These are phyloP conservation scores for Parathielavia hyrcaniae DNA, from an alignment of 495 filamentous ascomycete species.

Conservation along the genomic window DNA sequence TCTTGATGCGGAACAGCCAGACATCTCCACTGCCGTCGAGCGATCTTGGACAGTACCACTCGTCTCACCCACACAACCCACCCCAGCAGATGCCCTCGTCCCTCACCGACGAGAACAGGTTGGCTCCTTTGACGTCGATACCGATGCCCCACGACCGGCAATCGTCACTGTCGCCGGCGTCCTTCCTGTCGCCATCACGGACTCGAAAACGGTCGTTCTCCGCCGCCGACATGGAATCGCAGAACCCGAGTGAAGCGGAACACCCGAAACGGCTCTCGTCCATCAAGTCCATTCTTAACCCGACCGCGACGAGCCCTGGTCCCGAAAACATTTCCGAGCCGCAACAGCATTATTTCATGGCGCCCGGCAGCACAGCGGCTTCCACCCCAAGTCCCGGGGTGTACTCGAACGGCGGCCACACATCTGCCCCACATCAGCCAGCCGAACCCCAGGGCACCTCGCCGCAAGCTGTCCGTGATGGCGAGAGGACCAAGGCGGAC, in stretches of 20 bases:
- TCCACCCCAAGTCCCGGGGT: slow-evolving; percentile 35
- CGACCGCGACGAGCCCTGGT: slow-evolving; percentile 31
- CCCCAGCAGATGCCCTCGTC: slow-evolving; percentile 38
- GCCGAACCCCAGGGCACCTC: slow-evolving; percentile 16
- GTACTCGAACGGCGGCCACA: slow-evolving; percentile 18
- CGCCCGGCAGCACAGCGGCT: slow-evolving; percentile 32
- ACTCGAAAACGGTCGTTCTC: slow-evolving; percentile 69
- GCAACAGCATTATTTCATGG: slow-evolving; percentile 29
- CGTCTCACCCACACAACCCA: slow-evolving; percentile 27
- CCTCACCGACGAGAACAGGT: slow-evolving; percentile 49
- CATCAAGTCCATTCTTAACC: slow-evolving; percentile 76
- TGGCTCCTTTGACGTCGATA: slow-evolving; percentile 48
- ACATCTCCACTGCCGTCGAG: slow-evolving; percentile 33
- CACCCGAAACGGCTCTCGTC: slow-evolving; percentile 60
- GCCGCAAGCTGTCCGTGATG: slow-evolving; percentile 38
- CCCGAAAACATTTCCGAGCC: slow-evolving; percentile 25
- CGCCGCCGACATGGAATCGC: slow-evolving; percentile 43
- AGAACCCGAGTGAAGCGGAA: slow-evolving; percentile 27
- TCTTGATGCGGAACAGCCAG: slow-evolving; percentile 33
- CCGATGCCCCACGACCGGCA: slow-evolving; percentile 38
- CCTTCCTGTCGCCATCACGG: slow-evolving; percentile 49
- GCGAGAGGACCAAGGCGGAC: slow-evolving; percentile 54
- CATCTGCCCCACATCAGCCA: not conserved
- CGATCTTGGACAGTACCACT: slow-evolving; percentile 44
- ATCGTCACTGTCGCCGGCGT: slow-evolving; percentile 47